These are phyloP conservation scores for Coriaria nepalensis DNA, from an alignment of 306 rosid species.

Conservation along the genomic window DNA sequence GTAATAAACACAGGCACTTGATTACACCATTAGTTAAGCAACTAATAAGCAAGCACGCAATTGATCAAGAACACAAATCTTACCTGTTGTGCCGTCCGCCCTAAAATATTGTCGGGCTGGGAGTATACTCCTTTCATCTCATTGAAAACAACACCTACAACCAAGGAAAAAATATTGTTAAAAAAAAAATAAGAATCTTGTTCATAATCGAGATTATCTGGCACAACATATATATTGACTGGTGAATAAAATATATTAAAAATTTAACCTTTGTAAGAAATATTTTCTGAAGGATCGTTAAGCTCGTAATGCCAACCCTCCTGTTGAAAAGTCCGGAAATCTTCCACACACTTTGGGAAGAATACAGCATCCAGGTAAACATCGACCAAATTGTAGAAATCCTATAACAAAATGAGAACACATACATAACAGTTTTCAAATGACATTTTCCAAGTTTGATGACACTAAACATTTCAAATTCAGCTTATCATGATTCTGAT, in stretches of 20 bases:
- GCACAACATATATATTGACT: no score
- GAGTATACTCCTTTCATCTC: slow-evolving; percentile 99
- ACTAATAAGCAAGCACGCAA: neutral
- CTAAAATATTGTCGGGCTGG: slow-evolving; percentile 87
- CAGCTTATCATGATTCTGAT: no score
- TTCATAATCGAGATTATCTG: no score
- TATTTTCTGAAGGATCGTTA: slow-evolving; percentile 80
- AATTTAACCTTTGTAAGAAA: slow-evolving; percentile 59
- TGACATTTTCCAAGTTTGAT: no score
- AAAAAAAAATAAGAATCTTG: neutral
- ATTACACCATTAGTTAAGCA: neutral
- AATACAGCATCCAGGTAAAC: slow-evolving; percentile 97
- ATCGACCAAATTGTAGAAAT: slow-evolving; percentile 87
- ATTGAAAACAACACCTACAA: slow-evolving; percentile 90
- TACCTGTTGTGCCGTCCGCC: slow-evolving; percentile 84
- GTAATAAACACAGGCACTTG: no score
- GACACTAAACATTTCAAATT: no score
- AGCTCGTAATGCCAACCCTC: slow-evolving; percentile 99
- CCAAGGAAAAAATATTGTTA: slow-evolving; percentile 9
- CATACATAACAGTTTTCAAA: no score
- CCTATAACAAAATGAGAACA: slow-evolving; percentile 19
- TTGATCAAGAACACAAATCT: slow-evolving; percentile 16
- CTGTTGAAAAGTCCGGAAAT: slow-evolving; percentile 78
- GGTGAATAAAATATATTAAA: no score
- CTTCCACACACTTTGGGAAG: slow-evolving; percentile 87